Evolutionary conservation across 306 rosid genomes (phyloP).

Genomic region (Rubus idaeus): DNA sequence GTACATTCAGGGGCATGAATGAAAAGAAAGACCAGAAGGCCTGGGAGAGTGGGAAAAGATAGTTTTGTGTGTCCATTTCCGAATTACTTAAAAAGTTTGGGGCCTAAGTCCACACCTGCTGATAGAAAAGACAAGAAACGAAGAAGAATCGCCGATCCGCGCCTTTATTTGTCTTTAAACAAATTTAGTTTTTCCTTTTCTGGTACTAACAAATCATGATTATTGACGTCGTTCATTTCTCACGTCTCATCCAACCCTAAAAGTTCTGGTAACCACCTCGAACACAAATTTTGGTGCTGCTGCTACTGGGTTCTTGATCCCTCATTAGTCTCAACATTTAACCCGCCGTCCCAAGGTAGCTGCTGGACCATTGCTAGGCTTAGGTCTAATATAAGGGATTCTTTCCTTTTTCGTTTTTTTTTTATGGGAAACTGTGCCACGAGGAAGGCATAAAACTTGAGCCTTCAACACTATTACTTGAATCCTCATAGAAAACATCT

Average conservation of each 20-base stretch:
- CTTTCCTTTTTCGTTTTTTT: too few species aligned
- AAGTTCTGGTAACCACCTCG: not conserved
- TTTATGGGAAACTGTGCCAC: too few species aligned
- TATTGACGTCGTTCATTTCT: not conserved
- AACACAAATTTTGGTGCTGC: too few species aligned
- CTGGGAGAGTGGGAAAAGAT: not conserved
- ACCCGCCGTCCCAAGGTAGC: too few species aligned
- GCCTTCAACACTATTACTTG: too few species aligned
- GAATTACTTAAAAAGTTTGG: not conserved
- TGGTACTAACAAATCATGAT: not conserved
- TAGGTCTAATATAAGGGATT: too few species aligned
- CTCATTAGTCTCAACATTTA: too few species aligned
- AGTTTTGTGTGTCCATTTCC: not conserved
- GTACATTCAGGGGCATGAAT: not conserved
- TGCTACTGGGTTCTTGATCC: too few species aligned
- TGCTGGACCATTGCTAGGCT: too few species aligned
- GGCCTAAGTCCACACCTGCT: not conserved
- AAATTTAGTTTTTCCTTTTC: not conserved
- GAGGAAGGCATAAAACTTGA: too few species aligned
- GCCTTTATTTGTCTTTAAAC: slow-evolving; percentile 25
- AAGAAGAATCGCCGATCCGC: slow-evolving; percentile 23
- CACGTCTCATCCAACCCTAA: not conserved
- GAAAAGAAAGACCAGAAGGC: not conserved
- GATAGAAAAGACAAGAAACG: not conserved
- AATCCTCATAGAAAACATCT: too few species aligned